These are phyloP conservation scores for Dianthus caryophyllus DNA, from an alignment of 148 eudicot genomes.

Conservation along the genomic window DNA sequence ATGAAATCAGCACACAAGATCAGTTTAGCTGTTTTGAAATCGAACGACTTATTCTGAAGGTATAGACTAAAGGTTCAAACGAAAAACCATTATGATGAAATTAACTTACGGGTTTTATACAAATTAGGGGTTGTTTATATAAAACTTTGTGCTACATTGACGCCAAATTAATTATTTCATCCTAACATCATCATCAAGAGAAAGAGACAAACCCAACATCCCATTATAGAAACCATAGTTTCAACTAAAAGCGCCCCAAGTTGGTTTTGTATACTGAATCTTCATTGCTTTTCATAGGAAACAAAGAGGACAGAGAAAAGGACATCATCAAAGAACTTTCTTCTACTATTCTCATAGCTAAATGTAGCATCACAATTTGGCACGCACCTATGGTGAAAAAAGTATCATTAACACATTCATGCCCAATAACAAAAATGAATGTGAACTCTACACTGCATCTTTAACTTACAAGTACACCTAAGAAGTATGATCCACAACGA, in stretches of 20 bases:
- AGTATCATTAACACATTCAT: not conserved
- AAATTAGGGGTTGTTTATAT: not conserved
- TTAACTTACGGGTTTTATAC: not conserved
- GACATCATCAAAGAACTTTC: not conserved
- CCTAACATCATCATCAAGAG: not conserved
- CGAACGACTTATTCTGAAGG: not conserved
- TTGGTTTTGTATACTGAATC: not conserved
- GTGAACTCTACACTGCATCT: not conserved
- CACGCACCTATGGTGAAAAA: not conserved
- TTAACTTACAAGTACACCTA: not conserved
- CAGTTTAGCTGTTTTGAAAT: not conserved
- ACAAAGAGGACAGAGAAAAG: not conserved
- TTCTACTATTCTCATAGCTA: not conserved
- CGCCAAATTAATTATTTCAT: not conserved
- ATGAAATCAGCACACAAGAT: not conserved
- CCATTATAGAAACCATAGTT: not conserved
- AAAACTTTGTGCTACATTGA: not conserved
- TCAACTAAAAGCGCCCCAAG: not conserved
- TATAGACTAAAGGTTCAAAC: not conserved
- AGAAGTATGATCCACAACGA: not conserved
- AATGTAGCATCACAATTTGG: not conserved
- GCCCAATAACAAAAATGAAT: not conserved
- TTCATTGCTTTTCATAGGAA: not conserved
- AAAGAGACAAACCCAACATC: not conserved
- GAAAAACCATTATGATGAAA: not conserved